Conservation (phyloP, 2,329 filamentous ascomycete species). For the Colletotrichum sojae region DNA sequence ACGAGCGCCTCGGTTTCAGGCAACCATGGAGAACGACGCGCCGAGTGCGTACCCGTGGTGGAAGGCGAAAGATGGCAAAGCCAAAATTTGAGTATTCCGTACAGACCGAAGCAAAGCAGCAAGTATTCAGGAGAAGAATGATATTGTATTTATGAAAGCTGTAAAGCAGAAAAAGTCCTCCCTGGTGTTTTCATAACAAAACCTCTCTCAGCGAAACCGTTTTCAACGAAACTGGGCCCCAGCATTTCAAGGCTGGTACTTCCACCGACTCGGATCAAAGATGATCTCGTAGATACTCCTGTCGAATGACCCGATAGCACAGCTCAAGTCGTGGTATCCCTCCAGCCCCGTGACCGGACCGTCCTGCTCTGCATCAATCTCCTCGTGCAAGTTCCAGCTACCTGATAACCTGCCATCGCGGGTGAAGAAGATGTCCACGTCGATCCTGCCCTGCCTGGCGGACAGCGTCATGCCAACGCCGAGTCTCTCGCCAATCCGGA, state of each 20-base stretch:
- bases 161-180: no score
- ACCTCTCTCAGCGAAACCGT: neutral
- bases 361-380: constrained; percentile 75
- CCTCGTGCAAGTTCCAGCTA: constrained; percentile 82
- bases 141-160: neutral
- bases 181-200: neutral
- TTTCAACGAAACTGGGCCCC: no score
- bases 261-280: constrained; percentile 72
- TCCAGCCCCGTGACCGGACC: constrained; percentile 76
- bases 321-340: constrained; percentile 79
- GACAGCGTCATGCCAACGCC: constrained; percentile 79
- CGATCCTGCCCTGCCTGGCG: constrained; percentile 55
- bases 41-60: constrained; percentile 79
- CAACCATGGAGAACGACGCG: constrained; percentile 71
- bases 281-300: constrained; percentile 77
- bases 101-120: neutral
- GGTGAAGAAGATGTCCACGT: constrained; percentile 78
- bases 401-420: constrained; percentile 72
- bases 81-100: constrained; percentile 41
- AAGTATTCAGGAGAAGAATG: neutral
- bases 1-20: constrained; percentile 73
- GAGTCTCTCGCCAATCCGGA: constrained; percentile 75
- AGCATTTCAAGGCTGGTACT: constrained; percentile 55
- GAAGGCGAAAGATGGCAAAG: constrained; percentile 60
- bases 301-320: constrained; percentile 79